phyloP scores from a whole-genome alignment of 805 yeast genomes.

The Diddensiella caesifluorescens region DNA sequence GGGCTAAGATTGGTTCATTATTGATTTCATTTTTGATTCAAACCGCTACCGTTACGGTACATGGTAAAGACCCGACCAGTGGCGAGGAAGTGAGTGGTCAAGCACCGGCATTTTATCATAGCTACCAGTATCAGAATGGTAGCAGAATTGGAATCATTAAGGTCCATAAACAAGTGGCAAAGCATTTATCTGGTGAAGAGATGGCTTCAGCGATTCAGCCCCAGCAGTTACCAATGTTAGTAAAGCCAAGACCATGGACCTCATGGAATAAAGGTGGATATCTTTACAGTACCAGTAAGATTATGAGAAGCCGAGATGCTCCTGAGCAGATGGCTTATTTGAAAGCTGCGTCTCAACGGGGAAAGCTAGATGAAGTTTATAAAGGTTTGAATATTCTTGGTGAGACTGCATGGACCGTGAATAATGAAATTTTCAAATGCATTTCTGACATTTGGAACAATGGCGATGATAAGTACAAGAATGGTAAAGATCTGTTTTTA shows the following conservation, averaged over 20 bases:
- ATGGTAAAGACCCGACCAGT: conserved; percentile 76
- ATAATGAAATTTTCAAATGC: conserved; percentile 60
- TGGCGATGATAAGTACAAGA: conserved; percentile 57
- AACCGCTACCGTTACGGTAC: conserved; percentile 75
- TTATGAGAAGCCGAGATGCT: conserved; percentile 75
- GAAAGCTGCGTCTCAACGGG: conserved; percentile 71
- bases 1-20: conserved; percentile 77
- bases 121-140: conserved; percentile 77
- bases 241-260: conserved; percentile 86
- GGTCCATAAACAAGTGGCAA: conserved; percentile 63
- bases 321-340: conserved; percentile 88
- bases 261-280: conserved; percentile 83
- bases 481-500: too few relatives aligned
- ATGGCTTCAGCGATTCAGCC: conserved; percentile 67
- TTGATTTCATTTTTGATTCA: conserved; percentile 69
- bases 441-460: conserved; percentile 82
- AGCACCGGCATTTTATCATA: conserved; percentile 88
- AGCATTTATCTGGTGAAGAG: conserved; percentile 61
- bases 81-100: conserved; percentile 59
- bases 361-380: conserved; percentile 60
- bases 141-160: conserved; percentile 75
- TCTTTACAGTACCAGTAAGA: conserved; percentile 51
- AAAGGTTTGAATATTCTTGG: conserved; percentile 85
- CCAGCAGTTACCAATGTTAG: conserved; percentile 87
- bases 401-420: conserved; percentile 87